Evolutionary conservation across 2,329 filamentous ascomycete genomes (phyloP), one percentile per base, ranked within the genome.

Genomic region (Aspergillus fumigatiaffinis): DNA sequence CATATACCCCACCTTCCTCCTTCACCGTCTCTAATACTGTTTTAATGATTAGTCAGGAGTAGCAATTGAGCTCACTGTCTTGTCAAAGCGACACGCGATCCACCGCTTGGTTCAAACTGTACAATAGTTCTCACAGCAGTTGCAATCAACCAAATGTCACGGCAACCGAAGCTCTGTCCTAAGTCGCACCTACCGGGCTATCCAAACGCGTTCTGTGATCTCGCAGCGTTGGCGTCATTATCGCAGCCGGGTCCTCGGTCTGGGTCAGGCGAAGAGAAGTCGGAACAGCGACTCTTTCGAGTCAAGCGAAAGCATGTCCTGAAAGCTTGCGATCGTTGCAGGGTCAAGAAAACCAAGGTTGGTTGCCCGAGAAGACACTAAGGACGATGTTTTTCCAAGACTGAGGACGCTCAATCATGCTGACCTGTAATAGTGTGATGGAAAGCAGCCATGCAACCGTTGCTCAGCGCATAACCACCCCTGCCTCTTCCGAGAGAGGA

Each of bases 281-380:
- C 67, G 10, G 69, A 75, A 49, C 73, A 74, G 49, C 75, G 73
- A 21, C 66, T 76, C 26, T 76, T 76, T 59, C 72, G 75, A 12
- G 74, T 76, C 38, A 77, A 77, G 61, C 70, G 75, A 46, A 77
- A 77, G 60, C 75, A 77, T 68, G 75, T 77, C 29, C 61, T 77
- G 17, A 77, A 77, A 55, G 75, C 75, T 5, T 77, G 75, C 58
- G 75, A 77, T 67, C 74, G 75, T n/a, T 77, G 75, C 62, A 72
- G 75, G 54, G 73, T 77, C 48, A 77, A 77, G 60, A 77, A 77
- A 63, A 77, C 75, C 56, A 77, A 77, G 70, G 75, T 77, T 58
- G 57, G 63, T 68, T 68, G 58, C 44, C 21, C 3, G 3, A 23
- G 5, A 14, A 12, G 21, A 23, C 12, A 14, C 21, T 23, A 3